Evolutionary conservation across 2,329 filamentous ascomycete species (phyloP).

Genomic region (Coniochaeta sp.): DNA sequence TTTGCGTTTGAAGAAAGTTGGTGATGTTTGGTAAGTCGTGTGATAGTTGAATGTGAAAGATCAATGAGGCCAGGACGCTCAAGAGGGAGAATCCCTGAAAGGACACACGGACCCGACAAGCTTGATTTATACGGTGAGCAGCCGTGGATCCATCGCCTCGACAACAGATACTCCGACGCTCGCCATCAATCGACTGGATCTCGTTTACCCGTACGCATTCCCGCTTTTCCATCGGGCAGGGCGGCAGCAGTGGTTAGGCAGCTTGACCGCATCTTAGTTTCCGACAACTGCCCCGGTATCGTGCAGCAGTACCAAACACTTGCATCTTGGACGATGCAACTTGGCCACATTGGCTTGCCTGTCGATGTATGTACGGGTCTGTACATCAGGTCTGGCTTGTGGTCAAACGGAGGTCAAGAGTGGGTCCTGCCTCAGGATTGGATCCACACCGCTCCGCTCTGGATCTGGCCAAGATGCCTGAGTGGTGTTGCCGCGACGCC

Average conservation of each 20-base stretch:
- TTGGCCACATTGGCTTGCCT: not conserved
- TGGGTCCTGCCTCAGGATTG: not conserved
- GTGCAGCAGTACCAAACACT: not conserved
- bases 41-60: not conserved
- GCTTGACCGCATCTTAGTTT: slow-evolving; percentile 1
- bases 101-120: not conserved
- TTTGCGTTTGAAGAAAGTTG: not conserved
- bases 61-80: not conserved
- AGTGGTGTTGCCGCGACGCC: not conserved
- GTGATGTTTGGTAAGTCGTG: not conserved
- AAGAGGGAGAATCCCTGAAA: not conserved
- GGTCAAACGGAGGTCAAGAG: not conserved
- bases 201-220: not conserved
- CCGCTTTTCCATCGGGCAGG: not conserved
- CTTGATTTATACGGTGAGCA: not conserved
- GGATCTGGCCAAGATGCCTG: not conserved
- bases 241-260: not conserved
- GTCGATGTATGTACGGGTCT: not conserved
- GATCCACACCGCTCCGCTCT: not conserved
- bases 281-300: not conserved
- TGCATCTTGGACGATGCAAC: not conserved
- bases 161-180: slow-evolving; percentile 1
- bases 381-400: not conserved
- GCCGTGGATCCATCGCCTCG: not conserved
- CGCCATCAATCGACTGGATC: not conserved